These are phyloP conservation scores for Diaporthe caulivora DNA, from an alignment of 2,329 filamentous ascomycete genomes.

Conservation along the genomic window DNA sequence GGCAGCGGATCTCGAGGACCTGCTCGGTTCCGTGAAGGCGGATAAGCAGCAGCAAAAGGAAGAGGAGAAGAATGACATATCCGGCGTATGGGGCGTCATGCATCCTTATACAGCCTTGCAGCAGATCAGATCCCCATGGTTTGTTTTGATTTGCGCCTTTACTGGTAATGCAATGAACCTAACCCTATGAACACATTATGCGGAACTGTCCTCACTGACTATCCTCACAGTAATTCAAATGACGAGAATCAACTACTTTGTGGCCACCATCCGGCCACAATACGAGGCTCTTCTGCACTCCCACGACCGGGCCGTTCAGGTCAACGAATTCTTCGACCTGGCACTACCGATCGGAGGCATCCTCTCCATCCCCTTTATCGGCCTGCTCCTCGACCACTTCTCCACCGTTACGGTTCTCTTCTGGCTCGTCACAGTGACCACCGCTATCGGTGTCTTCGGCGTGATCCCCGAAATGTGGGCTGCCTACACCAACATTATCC, in stretches of 20 bases:
- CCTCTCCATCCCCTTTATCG: slow-evolving; percentile 88
- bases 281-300: slow-evolving; percentile 81
- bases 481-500: slow-evolving; percentile 79
- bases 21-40: slow-evolving; percentile 75
- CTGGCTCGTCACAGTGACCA: slow-evolving; percentile 78
- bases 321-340: slow-evolving; percentile 88
- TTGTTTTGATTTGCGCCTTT: slow-evolving; percentile 84
- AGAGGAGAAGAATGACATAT: slow-evolving; percentile 76
- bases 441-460: slow-evolving; percentile 81
- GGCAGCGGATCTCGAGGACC: slow-evolving; percentile 77
- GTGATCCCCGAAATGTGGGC: slow-evolving; percentile 77
- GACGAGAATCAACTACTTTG: slow-evolving; percentile 92
- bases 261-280: slow-evolving; percentile 86
- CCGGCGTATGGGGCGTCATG: slow-evolving; percentile 88
- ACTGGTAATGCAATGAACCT: slow-evolving; percentile 64
- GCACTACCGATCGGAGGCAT: slow-evolving; percentile 86
- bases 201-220: not conserved
- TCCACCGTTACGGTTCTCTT: slow-evolving; percentile 79
- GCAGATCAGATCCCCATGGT: slow-evolving; percentile 87
- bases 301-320: slow-evolving; percentile 68
- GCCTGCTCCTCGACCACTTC: slow-evolving; percentile 80
- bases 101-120: slow-evolving; percentile 77
- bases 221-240: slow-evolving; percentile 69
- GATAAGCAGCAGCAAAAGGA: slow-evolving; percentile 75
- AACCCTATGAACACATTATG: too few species aligned